These are phyloP conservation scores for Sordaria brevicollis DNA, from an alignment of 495 filamentous ascomycete species.

Conservation along the genomic window DNA sequence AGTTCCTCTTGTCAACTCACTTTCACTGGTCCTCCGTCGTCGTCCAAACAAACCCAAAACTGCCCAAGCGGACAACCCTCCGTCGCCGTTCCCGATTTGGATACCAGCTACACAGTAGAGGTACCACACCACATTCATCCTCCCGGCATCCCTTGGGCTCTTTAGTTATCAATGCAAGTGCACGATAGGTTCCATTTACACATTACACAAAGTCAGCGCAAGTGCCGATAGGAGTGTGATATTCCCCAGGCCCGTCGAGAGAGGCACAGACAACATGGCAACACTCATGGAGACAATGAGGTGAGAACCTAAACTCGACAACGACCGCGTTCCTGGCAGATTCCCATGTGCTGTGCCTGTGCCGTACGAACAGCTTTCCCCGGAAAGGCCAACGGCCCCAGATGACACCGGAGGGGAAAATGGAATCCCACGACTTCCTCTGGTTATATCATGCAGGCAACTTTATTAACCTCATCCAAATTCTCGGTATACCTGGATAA, in stretches of 20 bases:
- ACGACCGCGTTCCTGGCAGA: not conserved
- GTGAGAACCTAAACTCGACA: not conserved
- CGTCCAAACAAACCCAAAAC: not conserved
- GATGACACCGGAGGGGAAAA: not conserved
- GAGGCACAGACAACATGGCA: not conserved
- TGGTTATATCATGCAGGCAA: not conserved
- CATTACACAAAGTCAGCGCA: not conserved
- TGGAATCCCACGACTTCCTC: not conserved
- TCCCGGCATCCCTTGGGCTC: too few species aligned
- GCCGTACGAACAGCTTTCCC: not conserved
- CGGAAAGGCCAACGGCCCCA: not conserved
- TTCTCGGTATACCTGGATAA: constrained; percentile 14
- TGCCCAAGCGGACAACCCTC: not conserved
- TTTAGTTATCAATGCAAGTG: not conserved
- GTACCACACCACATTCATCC: too few species aligned
- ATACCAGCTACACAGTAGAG: too few species aligned
- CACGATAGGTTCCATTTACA: not conserved
- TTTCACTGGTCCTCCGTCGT: not conserved
- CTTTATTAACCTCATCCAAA: not conserved
- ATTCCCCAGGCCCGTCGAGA: not conserved
- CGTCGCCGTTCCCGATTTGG: not conserved
- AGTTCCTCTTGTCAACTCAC: not conserved
- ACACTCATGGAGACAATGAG: not conserved
- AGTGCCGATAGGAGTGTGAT: not conserved
- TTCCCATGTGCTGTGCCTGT: not conserved